Evolutionary conservation across 1,139 yeast genomes (phyloP).

Genomic region (Williopsis jadinii): DNA sequence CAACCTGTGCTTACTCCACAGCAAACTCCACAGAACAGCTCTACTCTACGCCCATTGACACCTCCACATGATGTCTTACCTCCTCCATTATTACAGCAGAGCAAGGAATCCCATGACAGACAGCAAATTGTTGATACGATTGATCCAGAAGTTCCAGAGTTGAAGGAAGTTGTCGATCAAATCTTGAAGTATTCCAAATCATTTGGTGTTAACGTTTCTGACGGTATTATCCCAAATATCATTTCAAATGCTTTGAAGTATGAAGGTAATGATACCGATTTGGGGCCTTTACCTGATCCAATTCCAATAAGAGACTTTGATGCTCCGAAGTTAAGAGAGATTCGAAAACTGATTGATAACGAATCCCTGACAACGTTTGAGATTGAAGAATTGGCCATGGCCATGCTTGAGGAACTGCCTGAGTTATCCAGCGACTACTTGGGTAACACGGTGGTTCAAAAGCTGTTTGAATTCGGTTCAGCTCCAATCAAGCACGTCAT

Average conservation of each 20-base stretch:
- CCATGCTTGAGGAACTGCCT: conserved; percentile 86
- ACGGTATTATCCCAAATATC: conserved; percentile 26
- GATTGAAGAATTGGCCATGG: conserved; percentile 74
- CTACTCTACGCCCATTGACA: conserved; percentile 1
- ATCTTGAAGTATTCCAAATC: conserved; percentile 21
- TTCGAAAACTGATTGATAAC: conserved; percentile 47
- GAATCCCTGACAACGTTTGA: conserved; percentile 38
- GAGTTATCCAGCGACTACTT: conserved; percentile 88
- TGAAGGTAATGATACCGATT: conserved; percentile 36
- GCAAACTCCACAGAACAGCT: not conserved
- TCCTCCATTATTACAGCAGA: conserved; percentile 14
- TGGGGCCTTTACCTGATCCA: conserved; percentile 70
- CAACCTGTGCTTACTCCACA: conserved; percentile 1
- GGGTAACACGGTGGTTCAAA: conserved; percentile 95
- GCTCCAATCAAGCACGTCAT: conserved; percentile 71
- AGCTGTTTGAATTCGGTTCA: conserved; percentile 68
- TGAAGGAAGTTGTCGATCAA: conserved; percentile 18
- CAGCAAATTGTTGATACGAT: conserved; percentile 3
- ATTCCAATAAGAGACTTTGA: conserved; percentile 65
- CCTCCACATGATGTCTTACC: conserved; percentile 2
- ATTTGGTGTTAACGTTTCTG: conserved; percentile 26
- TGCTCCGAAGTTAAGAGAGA: conserved; percentile 69
- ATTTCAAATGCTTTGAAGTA: conserved; percentile 32
- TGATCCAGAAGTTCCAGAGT: conserved; percentile 7
- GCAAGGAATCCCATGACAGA: conserved; percentile 2